A percentile compares a stretch with the other conserved stretches of the same genome.
These are phyloP conservation scores for Oemleria cerasiformis DNA, from an alignment of 306 rosid genomes.

Conservation along the genomic window DNA sequence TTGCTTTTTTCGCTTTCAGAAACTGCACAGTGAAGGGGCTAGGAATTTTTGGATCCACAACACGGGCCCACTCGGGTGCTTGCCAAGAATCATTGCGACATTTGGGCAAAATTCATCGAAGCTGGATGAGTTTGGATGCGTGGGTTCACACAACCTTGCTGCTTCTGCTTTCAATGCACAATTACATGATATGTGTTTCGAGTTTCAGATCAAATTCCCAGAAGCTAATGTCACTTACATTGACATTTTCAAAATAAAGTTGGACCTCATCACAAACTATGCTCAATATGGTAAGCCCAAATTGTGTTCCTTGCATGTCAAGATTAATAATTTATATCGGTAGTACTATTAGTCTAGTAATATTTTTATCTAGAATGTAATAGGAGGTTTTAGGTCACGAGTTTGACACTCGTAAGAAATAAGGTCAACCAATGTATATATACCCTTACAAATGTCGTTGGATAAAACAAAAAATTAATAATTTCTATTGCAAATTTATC, in stretches of 20 bases:
- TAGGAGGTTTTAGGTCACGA: too few relatives aligned
- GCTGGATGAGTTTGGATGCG: slow-evolving; percentile 37
- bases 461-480: too few relatives aligned
- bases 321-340: background rate
- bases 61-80: slow-evolving; percentile 47
- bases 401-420: too few relatives aligned
- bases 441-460: too few relatives aligned
- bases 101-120: slow-evolving; percentile 30
- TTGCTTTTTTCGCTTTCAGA: slow-evolving; percentile 13
- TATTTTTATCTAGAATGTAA: too few relatives aligned
- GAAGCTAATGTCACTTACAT: slow-evolving; percentile 31
- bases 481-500: too few relatives aligned
- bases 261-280: slow-evolving; percentile 35
- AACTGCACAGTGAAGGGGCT: slow-evolving; percentile 32
- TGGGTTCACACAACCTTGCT: slow-evolving; percentile 31
- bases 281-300: slow-evolving; percentile 25
- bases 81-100: slow-evolving; percentile 29
- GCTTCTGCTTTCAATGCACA: slow-evolving; percentile 35
- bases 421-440: too few relatives aligned
- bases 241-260: slow-evolving; percentile 37
- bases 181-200: slow-evolving; percentile 29
- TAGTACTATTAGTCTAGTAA: too few relatives aligned
- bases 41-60: slow-evolving; percentile 43
- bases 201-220: slow-evolving; percentile 22
- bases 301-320: background rate